A percentile compares a stretch with the other conserved stretches of the same genome.
phyloP scores from a whole-genome alignment of 257 asterid species.

The Ballota nigra region DNA sequence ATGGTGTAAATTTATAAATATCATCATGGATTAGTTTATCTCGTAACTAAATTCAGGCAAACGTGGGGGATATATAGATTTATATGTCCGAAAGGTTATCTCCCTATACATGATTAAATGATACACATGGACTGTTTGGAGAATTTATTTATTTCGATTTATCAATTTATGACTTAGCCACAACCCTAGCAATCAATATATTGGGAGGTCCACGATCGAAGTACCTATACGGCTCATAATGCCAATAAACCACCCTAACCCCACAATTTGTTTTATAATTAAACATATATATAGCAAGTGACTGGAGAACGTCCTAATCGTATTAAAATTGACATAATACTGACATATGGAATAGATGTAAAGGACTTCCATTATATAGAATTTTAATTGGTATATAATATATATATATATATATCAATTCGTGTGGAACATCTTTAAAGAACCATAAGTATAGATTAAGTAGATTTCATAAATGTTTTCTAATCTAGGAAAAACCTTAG shows the following conservation, averaged over 20 bases:
- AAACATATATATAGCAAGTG: no score
- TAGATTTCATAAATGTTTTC: no score
- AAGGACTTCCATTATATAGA: no score
- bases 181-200: not conserved
- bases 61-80: slow-evolving; percentile 18
- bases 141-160: not conserved
- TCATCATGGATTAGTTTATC: not conserved
- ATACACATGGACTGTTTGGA: slow-evolving; percentile 40
- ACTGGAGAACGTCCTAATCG: not conserved
- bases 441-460: no score
- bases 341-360: no score
- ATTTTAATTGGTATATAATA: no score
- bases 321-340: no score
- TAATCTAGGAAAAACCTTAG: no score
- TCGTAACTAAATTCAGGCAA: slow-evolving; percentile 19
- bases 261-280: not conserved
- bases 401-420: no score
- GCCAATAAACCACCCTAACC: not conserved
- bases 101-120: slow-evolving; percentile 30
- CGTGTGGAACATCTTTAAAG: no score
- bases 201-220: slow-evolving; percentile 22
- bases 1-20: no score
- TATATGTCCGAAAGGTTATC: not conserved
- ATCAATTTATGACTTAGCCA: not conserved
- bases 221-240: slow-evolving; percentile 14